Evolutionary conservation across 2,329 filamentous ascomycete genomes (phyloP), one percentile per base, ranked within the genome.

Genomic region (Dothideomycetes sp.): DNA sequence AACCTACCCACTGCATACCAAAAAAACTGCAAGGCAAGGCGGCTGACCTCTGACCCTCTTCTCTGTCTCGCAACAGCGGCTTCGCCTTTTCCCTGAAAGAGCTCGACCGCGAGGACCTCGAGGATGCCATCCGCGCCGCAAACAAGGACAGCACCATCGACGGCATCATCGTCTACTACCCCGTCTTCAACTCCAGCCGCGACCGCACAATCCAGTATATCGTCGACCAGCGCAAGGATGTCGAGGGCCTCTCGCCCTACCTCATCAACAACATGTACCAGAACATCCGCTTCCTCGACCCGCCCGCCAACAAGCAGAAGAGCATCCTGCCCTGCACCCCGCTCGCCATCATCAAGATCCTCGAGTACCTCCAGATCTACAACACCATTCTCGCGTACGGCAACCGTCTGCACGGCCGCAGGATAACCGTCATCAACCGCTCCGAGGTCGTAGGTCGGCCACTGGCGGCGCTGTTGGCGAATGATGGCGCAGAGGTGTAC

Each of bases 211-310:
- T 98, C 49, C 89, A 96, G 65, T 88, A 95, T 66, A 85, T 93
- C 3, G 87, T 95, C 41, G 79, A 85, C 41, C 73, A 94, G 32
- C 67, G 75, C 61, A 96, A 98, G 64, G 91, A 98, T 55, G 89
- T 98, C 49, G 91, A 98, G 63, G 91, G 91, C 27, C 77, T 98
- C 43, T 86, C 82, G 52, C 89, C 95, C 64, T 81, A 80, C 57
- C 88, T 96, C 66, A 82, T 96, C 56, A 88, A 89, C 75, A 98
- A 98, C 73, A 95, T 98, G 88, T 98, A 96, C 67, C 84, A 95
- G 70, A 98, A 98, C 67, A 77, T 94, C 53, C 85, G 91, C 49
- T 96, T 88, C 68, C 72, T 98, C 41, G 91, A 98, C 63, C 69
- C 79, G 17, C 81, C 81, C 4, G 62, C 71, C 32, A 84, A 86